phyloP scores from a whole-genome alignment of 768 basidiomycete species.

The Trametes maxima region DNA sequence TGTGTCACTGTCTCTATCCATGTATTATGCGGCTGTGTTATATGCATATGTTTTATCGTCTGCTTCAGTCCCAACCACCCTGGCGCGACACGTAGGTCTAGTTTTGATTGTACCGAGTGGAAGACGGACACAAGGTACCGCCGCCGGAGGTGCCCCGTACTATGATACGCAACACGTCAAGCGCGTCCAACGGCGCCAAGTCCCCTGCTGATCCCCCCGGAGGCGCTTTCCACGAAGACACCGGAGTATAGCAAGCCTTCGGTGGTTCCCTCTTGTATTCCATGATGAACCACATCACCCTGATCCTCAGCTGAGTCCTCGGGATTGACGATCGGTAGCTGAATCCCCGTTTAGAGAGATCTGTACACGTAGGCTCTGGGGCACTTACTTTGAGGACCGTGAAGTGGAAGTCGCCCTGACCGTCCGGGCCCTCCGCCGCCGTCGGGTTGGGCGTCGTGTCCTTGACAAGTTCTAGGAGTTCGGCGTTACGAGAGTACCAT shows the following conservation, averaged over 20 bases:
- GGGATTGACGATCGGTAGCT: conserved; percentile 58
- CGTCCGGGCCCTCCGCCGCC: conserved; percentile 42
- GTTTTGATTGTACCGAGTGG: too few relatives aligned
- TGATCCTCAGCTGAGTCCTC: conserved; percentile 48
- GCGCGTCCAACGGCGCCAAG: background rate
- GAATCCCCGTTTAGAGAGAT: background rate
- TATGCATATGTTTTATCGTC: too few relatives aligned
- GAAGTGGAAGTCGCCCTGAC: conserved; percentile 63
- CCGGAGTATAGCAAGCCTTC: conserved; percentile 62
- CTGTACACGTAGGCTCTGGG: background rate
- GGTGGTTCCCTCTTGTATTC: conserved; percentile 57
- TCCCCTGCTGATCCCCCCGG: conserved; percentile 41
- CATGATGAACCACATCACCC: conserved; percentile 58
- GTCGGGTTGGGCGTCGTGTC: conserved; percentile 44
- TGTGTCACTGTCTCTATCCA: too few relatives aligned
- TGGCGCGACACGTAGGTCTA: too few relatives aligned
- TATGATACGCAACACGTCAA: background rate
- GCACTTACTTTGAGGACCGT: conserved; percentile 56
- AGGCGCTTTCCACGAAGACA: conserved; percentile 52
- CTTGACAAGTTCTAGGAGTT: conserved; percentile 46
- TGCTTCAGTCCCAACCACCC: too few relatives aligned
- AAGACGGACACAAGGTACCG: too few relatives aligned
- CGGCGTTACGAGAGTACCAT: conserved; percentile 50
- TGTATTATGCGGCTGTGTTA: too few relatives aligned
- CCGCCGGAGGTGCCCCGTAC: too few relatives aligned